Base-by-base conservation (phyloP, 176 grass and related monocot genomes). In the Panicum miliaceum region DNA sequence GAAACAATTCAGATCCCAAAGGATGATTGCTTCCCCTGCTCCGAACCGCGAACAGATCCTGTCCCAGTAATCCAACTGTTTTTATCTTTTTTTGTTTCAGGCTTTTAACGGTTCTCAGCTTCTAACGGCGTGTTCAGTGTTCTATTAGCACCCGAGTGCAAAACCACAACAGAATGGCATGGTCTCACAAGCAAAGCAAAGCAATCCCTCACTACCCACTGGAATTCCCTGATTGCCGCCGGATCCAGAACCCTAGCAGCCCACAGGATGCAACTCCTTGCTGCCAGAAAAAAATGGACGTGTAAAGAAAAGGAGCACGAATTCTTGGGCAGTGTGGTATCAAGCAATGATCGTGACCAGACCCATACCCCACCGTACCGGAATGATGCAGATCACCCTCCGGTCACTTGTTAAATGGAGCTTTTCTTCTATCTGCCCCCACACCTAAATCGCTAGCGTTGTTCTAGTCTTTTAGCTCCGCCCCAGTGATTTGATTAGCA, bases 261-360 rank as follows among this genome's bases (percentile, higher is more conserved):
- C 54, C 84, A 80, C 56, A 51, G 76, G 50, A 70, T 9, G 65
- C 27, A 9, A 78, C 41, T 53, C 19, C 37, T 59, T 59, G 69
- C 14, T 6, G 12, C 60, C 75, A 70, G 47, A 68, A 68, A 75
- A 70, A 71, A 25, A 46, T 46, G 20, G 23, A 13, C 9, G 51
- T 26, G 40, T 32, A 53, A 43, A 53, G 10, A 46, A 46, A 37
- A 54, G 13, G 58, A 26, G 75, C 81, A 88, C 8, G 34, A 26
- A 19, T 26, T 78, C 35, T 42, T 42, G 37, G 25, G 35, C 13
- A 56, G 36, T 66, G 42, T 37, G 16, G 54, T 78, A 61, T 26
- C 43, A 64, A 42, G 82, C 59, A 81, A 81, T 46, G 58, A 85
- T 69, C 69, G 73, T 76, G 85, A 85, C 56, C 63, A 23, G 16